Percentiles rank a stretch among this genome's conserved stretches.
Conservation (phyloP, 257 asterid genomes). For the Petunia secreta region DNA sequence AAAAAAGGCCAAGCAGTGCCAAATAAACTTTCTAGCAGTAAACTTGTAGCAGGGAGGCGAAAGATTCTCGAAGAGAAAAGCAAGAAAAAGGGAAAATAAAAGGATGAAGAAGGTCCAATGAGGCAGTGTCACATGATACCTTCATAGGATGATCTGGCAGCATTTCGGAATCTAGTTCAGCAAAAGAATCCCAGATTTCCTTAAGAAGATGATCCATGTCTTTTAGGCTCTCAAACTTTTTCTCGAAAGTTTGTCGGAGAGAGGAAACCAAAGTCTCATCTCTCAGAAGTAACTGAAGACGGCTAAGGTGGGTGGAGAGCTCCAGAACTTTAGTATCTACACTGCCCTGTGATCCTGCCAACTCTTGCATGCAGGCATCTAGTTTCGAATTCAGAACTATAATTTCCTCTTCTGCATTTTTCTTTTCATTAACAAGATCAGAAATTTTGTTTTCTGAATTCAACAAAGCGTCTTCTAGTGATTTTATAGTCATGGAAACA, state of each 20-base stretch:
- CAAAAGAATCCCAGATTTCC: constrained; percentile 57
- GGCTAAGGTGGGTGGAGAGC: constrained; percentile 56
- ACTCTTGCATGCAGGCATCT: constrained; percentile 71
- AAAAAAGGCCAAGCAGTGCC: background rate
- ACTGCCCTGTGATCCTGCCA: constrained; percentile 65
- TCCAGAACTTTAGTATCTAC: constrained; percentile 52
- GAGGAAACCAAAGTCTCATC: constrained; percentile 63
- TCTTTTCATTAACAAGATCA: constrained; percentile 62
- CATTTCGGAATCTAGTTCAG: constrained; percentile 54
- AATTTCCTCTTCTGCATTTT: constrained; percentile 60
- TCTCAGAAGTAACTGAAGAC: constrained; percentile 60
- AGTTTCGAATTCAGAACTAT: constrained; percentile 60
- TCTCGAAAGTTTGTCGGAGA: constrained; percentile 50
- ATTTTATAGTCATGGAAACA: constrained; percentile 57
- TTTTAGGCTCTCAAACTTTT: constrained; percentile 61
- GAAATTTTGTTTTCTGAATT: constrained; percentile 58
- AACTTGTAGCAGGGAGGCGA: background rate
- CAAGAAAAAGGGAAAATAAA: constrained; percentile 25
- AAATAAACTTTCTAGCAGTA: background rate
- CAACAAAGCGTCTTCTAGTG: constrained; percentile 62
- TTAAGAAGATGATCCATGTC: constrained; percentile 57
- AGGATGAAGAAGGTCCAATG: constrained; percentile 27
- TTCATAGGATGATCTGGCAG: constrained; percentile 50
- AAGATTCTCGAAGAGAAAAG: constrained; percentile 10
- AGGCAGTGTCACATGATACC: constrained; percentile 48